Evolutionary conservation across 2,329 filamentous ascomycete genomes (phyloP).

Genomic region (Dryadomyces quercus-mongolicae): DNA sequence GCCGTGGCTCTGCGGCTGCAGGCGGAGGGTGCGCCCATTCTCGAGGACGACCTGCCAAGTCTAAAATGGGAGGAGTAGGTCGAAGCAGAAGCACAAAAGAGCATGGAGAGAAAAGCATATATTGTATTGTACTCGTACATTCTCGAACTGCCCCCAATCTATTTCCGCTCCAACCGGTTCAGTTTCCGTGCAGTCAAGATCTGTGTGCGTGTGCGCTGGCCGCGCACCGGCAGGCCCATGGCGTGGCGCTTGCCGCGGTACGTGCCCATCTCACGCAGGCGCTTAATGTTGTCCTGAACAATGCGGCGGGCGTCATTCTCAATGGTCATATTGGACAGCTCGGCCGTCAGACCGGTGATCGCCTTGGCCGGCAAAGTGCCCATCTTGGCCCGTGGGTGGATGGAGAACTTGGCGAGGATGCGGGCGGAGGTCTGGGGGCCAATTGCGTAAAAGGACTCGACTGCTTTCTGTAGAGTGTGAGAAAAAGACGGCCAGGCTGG

Average conservation of each 20-base stretch:
- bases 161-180: constrained; percentile 42
- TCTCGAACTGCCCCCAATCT: background rate
- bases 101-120: background rate
- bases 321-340: constrained; percentile 83
- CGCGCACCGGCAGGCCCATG: constrained; percentile 81
- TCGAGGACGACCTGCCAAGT: constrained; percentile 40
- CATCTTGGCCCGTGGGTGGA: constrained; percentile 72
- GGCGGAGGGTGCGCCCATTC: constrained; percentile 33
- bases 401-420: constrained; percentile 79
- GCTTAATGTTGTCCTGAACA: constrained; percentile 71
- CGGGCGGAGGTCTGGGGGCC: constrained; percentile 56
- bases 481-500: background rate
- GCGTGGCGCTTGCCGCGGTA: constrained; percentile 86
- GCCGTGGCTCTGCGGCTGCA: constrained; percentile 56
- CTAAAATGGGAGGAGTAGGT: background rate
- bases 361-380: constrained; percentile 64
- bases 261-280: constrained; percentile 80
- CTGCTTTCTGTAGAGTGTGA: constrained; percentile 44
- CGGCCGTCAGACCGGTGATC: constrained; percentile 68
- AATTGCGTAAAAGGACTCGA: constrained; percentile 79
- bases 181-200: constrained; percentile 48
- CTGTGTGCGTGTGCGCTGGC: constrained; percentile 76
- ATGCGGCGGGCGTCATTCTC: constrained; percentile 75
- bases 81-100: no score
- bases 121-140: background rate